These are phyloP conservation scores for Phytophthora sp. DNA, from an alignment of 352 stramenopile genomes.

Conservation along the genomic window DNA sequence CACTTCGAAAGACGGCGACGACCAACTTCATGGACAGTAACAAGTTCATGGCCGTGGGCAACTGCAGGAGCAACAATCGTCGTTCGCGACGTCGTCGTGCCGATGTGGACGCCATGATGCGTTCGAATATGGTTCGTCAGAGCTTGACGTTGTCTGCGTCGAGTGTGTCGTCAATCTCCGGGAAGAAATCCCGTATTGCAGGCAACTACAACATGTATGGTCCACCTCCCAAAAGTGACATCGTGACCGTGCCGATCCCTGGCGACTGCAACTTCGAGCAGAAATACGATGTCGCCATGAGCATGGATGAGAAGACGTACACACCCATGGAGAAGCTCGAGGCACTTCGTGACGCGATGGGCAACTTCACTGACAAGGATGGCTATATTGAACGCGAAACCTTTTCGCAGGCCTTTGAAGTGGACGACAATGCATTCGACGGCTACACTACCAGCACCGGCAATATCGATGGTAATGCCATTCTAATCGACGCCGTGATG, in stretches of 20 bases:
- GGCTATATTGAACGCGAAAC: conserved; percentile 72
- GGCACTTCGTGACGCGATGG: conserved; percentile 67
- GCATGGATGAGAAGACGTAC: conserved; percentile 51
- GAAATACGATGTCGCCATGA: conserved; percentile 65
- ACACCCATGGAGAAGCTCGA: conserved; percentile 61
- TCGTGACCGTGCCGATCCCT: conserved; percentile 62
- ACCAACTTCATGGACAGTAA: conserved; percentile 66
- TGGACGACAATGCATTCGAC: conserved; percentile 54
- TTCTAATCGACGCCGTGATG: conserved; percentile 75
- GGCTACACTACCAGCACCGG: conserved; percentile 54
- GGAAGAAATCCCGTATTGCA: conserved; percentile 27
- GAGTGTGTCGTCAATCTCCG: conserved; percentile 34
- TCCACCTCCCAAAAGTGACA: conserved; percentile 51
- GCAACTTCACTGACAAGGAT: conserved; percentile 57
- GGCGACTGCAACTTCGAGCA: conserved; percentile 66
- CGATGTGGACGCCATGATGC: conserved; percentile 78
- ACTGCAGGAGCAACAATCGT: conserved; percentile 24
- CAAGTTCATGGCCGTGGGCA: conserved; percentile 50
- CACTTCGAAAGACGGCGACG: conserved; percentile 41
- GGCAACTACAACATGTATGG: conserved; percentile 39
- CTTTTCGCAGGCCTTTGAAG: conserved; percentile 73
- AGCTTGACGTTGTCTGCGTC: conserved; percentile 53
- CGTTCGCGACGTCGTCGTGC: conserved; percentile 48
- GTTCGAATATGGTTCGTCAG: conserved; percentile 63
- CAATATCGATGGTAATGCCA: conserved; percentile 70